Base-by-base conservation (phyloP, 805 yeast genomes). In the Pichia nanzhaoensis region DNA sequence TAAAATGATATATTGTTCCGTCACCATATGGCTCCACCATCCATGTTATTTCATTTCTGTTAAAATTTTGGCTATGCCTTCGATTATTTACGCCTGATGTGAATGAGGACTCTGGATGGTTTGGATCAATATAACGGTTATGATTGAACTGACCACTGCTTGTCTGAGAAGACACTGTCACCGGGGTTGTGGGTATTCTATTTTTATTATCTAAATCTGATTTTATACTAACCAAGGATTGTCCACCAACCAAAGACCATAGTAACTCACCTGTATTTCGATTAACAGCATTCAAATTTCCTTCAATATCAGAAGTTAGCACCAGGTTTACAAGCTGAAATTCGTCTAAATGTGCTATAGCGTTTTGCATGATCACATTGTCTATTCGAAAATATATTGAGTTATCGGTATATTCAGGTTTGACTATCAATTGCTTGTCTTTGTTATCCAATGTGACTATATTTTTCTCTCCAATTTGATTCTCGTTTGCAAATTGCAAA, bases 21-120 rank as follows among this genome's bases (percentile, higher is more conserved):
- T 85, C 95, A 4, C 80, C 82, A 51, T 74, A 76, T 0, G 98
- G 98, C 54, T 93, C 99, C 1, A 93, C 91, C 42, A 91, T 81
- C 91, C 97, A 85, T 0, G 82, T 75, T 42, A 73, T 55, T 18
- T 69, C 67, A 3, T 51, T 35, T 32, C 39, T 38, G 6, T 6
- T 34, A 19, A 32, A 27, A 18, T 16, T 17, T 8, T 8, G 16
- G 14, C 13, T 22, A 20, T 16, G n/a, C 17, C 17, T 43, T 34
- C 17, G 4, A 7, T 18, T 37, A 18, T 28, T 24, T 6, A 16
- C 13, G 22, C 8, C 36, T 13, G n/a, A n/a, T 32, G 40, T 33
- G 4, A n/a, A 12, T n/a, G 30, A 36, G 17, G 34, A 47, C 9
- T 38, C 34, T 24, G n/a, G 8, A 10, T 12, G 3, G 14, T 12